phyloP scores from a whole-genome alignment of 2,329 filamentous ascomycete genomes.

The Ophiostoma triangulosporum region DNA sequence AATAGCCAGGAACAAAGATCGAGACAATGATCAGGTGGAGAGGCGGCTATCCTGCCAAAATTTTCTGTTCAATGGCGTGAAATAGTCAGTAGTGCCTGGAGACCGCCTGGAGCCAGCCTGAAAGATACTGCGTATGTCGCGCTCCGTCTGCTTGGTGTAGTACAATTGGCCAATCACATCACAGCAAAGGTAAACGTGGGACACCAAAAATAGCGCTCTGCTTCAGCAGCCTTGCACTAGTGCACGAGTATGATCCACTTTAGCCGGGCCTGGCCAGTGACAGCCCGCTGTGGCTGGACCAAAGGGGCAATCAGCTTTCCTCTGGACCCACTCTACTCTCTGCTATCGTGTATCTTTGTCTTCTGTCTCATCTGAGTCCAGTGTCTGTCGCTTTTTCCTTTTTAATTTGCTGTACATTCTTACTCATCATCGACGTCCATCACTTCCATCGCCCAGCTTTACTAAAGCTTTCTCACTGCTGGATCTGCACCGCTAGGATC shows the following conservation, averaged over 20 bases:
- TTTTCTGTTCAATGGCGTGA: neutral
- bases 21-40: neutral
- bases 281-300: neutral
- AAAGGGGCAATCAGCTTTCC: neutral
- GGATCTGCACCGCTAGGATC: too few relatives aligned
- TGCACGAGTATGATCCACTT: neutral
- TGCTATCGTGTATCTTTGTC: neutral
- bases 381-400: neutral
- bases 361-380: neutral
- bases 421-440: neutral
- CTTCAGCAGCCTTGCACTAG: conserved; percentile 2
- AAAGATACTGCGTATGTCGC: neutral
- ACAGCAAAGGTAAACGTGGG: neutral
- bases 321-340: neutral
- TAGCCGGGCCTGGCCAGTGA: neutral
- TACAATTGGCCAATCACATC: conserved; percentile 9
- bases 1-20: neutral
- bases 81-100: neutral
- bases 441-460: neutral
- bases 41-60: neutral
- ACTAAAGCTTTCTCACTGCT: too few relatives aligned
- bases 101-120: neutral
- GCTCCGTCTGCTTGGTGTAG: neutral
- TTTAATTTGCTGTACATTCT: neutral
- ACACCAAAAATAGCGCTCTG: conserved; percentile 5